Base-by-base conservation (phyloP, 768 basidiomycete species). In the Rhodotorula paludigena region DNA sequence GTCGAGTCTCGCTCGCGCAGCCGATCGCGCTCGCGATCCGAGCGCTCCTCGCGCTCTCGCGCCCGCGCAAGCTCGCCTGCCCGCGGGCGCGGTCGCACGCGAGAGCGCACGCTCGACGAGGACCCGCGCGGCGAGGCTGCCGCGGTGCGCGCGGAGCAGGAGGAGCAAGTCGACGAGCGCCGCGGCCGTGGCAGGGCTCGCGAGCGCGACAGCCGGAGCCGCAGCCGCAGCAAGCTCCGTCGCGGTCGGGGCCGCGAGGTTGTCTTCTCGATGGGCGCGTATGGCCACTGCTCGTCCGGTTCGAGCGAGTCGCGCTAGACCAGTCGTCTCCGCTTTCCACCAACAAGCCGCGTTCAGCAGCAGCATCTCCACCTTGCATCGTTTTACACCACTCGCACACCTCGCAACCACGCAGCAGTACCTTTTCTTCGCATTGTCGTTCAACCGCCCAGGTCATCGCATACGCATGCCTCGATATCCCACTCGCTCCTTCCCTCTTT, bases 161-260 rank as follows among this genome's bases (percentile, higher is more conserved):
- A n/a, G n/a, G n/a, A n/a, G n/a, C n/a, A 30, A 1, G 51, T 7
- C 5, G 60, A 35, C 11, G 53, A 21, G 4, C 58, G 57, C 48
- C 68, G 68, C 11, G 68, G 68, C 2, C 38, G 68, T 0, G 60
- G 63, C 1, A 28, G 63, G 11, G 41, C 44, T 11, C 32, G 57
- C 3, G 21, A 6, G 28, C 52, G 54, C n/a, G 42, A 30, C n/a
- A 20, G 16, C 0, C 16, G 47, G 9, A 61, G 58, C 21, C 45
- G 63, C 1, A 65, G 68, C 38, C 33, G 60, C 35, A 61, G 63
- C 58, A 7, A 51, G 39, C 41, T 51, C 5, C 45, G 63, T 9
- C 48, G 68, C 15, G 68, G 62, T 5, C 44, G 62, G n/a, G 68
- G 58, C 15, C n/a, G 62, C 30, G 68, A 69, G 51, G 52, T 61